Evolutionary conservation across 768 basidiomycete species (phyloP).

Genomic region (Suillus weaverae): DNA sequence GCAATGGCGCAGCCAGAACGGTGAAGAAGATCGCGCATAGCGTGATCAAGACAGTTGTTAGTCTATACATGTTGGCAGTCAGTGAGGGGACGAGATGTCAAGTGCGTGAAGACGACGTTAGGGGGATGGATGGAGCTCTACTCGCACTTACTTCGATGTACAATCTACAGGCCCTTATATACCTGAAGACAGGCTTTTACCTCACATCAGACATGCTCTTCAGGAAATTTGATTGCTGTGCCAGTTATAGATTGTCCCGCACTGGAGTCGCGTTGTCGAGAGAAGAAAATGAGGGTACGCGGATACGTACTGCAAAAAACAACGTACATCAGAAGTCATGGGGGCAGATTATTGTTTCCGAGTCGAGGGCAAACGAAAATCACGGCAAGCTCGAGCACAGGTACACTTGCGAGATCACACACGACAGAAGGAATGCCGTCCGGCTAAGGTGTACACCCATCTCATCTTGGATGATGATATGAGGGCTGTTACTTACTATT

Average conservation of each 20-base stretch:
- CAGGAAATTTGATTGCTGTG: slow-evolving; percentile 24
- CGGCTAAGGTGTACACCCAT: not conserved
- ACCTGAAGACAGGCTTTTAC: slow-evolving; percentile 25
- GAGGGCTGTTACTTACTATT: not conserved
- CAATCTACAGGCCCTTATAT: slow-evolving; percentile 24
- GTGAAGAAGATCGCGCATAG: slow-evolving; percentile 45
- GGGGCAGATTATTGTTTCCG: slow-evolving; percentile 21
- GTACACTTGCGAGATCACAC: slow-evolving; percentile 14
- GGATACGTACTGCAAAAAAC: slow-evolving; percentile 10
- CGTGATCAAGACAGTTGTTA: slow-evolving; percentile 31
- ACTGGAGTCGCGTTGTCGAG: slow-evolving; percentile 31
- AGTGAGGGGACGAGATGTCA: not conserved
- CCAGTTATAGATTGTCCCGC: slow-evolving; percentile 22
- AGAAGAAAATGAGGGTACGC: slow-evolving; percentile 19
- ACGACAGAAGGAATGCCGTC: slow-evolving; percentile 3
- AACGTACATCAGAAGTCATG: slow-evolving; percentile 16
- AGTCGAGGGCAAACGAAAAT: slow-evolving; percentile 18
- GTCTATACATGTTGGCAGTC: slow-evolving; percentile 19
- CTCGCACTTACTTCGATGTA: not conserved
- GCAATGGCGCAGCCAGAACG: slow-evolving; percentile 41
- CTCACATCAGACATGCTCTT: slow-evolving; percentile 24
- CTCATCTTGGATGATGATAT: not conserved
- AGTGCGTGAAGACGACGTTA: not conserved
- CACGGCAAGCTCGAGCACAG: slow-evolving; percentile 11
- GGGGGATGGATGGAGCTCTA: slow-evolving; percentile 1